phyloP scores from a whole-genome alignment of 805 yeast genomes.

The Ogataea trehaloabstinens region DNA sequence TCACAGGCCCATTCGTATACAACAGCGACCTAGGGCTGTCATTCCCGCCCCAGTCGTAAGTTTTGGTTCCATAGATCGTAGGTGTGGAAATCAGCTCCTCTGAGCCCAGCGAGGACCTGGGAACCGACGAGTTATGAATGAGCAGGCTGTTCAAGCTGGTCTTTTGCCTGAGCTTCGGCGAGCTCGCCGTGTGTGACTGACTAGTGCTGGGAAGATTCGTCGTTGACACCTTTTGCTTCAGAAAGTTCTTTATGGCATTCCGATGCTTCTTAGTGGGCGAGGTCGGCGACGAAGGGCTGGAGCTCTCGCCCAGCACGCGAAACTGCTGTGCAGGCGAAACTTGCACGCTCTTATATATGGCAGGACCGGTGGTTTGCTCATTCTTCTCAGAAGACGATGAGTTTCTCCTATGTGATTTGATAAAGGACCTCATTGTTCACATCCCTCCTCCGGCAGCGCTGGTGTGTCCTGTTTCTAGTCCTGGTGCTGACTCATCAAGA shows the following conservation, averaged over 20 bases:
- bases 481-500: too few relatives aligned
- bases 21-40: slow-evolving; percentile 20
- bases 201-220: slow-evolving; percentile 7
- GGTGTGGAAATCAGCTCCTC: slow-evolving; percentile 13
- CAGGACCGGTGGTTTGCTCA: slow-evolving; percentile 9
- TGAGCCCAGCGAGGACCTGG: neutral
- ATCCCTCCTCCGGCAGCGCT: neutral
- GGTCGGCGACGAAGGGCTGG: slow-evolving; percentile 11
- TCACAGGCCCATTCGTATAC: slow-evolving; percentile 2
- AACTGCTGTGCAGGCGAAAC: slow-evolving; percentile 9
- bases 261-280: slow-evolving; percentile 21
- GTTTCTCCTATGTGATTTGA: slow-evolving; percentile 28
- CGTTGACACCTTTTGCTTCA: slow-evolving; percentile 25
- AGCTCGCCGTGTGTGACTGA: slow-evolving; percentile 4
- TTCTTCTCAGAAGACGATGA: slow-evolving; percentile 18
- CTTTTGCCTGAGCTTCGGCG: slow-evolving; percentile 14
- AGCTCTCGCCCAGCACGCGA: slow-evolving; percentile 5
- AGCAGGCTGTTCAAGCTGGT: slow-evolving; percentile 12
- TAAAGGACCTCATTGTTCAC: slow-evolving; percentile 29
- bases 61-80: slow-evolving; percentile 31
- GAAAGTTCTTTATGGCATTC: slow-evolving; percentile 26
- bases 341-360: slow-evolving; percentile 3
- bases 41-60: slow-evolving; percentile 29
- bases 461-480: too few relatives aligned
- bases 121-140: slow-evolving; percentile 1